Evolutionary conservation across 2,329 filamentous ascomycete species (phyloP).

Genomic region (Fusarium avenaceum): DNA sequence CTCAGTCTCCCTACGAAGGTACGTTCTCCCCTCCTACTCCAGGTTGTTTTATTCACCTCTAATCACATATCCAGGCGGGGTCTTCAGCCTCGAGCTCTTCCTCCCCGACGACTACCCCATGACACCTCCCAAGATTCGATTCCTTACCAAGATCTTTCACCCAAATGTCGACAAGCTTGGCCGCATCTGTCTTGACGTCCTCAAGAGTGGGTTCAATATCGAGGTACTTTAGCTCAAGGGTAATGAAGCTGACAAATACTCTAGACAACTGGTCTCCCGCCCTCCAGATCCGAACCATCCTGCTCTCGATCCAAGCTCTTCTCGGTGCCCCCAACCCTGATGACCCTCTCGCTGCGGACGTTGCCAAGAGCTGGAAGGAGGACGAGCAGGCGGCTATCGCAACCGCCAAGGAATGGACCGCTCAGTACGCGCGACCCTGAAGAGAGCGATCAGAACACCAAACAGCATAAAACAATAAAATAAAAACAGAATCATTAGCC

Average conservation of each 20-base stretch:
- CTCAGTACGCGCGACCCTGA: slow-evolving; percentile 77
- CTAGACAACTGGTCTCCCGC: slow-evolving; percentile 98
- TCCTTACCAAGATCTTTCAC: slow-evolving; percentile 99
- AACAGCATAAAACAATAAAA: slow-evolving; percentile 10
- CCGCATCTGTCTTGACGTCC: slow-evolving; percentile 94
- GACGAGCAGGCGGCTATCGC: slow-evolving; percentile 92
- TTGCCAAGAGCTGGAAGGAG: slow-evolving; percentile 98
- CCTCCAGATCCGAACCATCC: slow-evolving; percentile 95
- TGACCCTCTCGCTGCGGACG: slow-evolving; percentile 97
- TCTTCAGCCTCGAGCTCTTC: slow-evolving; percentile 98
- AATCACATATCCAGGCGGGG: slow-evolving; percentile 67
- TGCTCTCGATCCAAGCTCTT: slow-evolving; percentile 97
- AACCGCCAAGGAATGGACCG: slow-evolving; percentile 93
- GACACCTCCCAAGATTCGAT: slow-evolving; percentile 98
- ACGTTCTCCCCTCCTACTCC: slow-evolving; percentile 42
- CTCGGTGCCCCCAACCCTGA: slow-evolving; percentile 97
- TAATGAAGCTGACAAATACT: slow-evolving; percentile 28
- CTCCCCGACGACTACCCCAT: slow-evolving; percentile 99
- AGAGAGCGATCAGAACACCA: slow-evolving; percentile 21
- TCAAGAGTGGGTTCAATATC: slow-evolving; percentile 80
- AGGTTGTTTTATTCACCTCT: slow-evolving; percentile 1
- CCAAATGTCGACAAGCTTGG: slow-evolving; percentile 98
- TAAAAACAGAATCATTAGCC: slow-evolving; percentile 25
- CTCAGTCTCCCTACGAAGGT: slow-evolving; percentile 96
- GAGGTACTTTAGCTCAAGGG: background rate